phyloP scores from a whole-genome alignment of 73 alveolate species.

The Symbiodinium natans region DNA sequence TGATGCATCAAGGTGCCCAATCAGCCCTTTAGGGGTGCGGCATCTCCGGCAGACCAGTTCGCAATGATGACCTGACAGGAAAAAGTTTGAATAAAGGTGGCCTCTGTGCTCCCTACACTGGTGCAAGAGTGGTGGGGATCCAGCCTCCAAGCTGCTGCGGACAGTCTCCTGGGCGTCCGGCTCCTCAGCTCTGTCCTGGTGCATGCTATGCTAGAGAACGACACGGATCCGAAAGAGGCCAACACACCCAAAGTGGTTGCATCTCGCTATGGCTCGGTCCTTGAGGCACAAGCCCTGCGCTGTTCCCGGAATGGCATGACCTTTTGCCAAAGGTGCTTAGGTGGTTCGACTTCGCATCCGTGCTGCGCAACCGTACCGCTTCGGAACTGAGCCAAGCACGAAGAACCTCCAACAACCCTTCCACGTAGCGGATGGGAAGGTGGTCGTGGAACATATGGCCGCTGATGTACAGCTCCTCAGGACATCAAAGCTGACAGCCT shows the following conservation, averaged over 20 bases:
- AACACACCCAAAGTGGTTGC: no score
- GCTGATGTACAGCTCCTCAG: constrained; percentile 79
- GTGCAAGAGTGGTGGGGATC: background rate
- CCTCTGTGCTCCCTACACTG: background rate
- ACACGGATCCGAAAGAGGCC: no score
- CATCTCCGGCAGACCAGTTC: constrained; percentile 4
- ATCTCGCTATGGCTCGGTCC: no score
- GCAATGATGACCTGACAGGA: constrained; percentile 1
- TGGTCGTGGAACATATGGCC: constrained; percentile 88
- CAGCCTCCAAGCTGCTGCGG: constrained; percentile 82
- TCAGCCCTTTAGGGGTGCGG: background rate
- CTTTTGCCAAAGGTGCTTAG: background rate
- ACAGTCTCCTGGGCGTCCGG: constrained; percentile 93
- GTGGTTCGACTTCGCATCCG: background rate
- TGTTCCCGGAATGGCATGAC: constrained; percentile 73
- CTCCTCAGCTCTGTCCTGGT: constrained; percentile 71
- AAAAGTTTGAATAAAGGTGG: no score
- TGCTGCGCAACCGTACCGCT: background rate
- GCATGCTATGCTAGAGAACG: no score
- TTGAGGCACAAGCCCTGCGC: constrained; percentile 85
- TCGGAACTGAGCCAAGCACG: background rate
- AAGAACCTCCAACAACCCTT: constrained; percentile 52
- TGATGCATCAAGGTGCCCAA: no score
- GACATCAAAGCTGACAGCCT: background rate
- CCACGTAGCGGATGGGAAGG: constrained; percentile 77